phyloP scores from a whole-genome alignment of 23 red algal species.

The Gracilaria caudata region DNA sequence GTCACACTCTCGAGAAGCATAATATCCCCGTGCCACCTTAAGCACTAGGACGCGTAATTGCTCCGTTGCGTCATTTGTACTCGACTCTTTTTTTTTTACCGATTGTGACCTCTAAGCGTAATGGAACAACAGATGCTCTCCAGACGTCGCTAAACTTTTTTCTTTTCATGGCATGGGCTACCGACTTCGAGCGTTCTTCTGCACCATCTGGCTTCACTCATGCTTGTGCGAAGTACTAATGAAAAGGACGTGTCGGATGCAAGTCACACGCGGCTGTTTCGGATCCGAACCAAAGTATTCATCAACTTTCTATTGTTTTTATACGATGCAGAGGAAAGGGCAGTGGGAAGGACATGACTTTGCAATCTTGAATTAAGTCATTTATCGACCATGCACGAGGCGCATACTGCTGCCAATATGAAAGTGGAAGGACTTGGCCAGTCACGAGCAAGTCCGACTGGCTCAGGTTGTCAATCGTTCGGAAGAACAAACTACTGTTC shows the following conservation, averaged over 20 bases:
- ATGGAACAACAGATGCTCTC: background rate
- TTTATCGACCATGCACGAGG: background rate
- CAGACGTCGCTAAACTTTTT: background rate
- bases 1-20: slow-evolving; percentile 18
- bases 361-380: background rate
- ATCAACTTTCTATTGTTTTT: background rate
- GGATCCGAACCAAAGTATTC: background rate
- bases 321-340: background rate
- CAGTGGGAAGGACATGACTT: background rate
- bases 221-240: background rate
- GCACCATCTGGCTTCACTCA: background rate
- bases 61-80: background rate
- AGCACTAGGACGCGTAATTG: background rate
- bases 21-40: slow-evolving; percentile 1
- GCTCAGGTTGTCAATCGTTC: background rate
- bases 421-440: background rate
- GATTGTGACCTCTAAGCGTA: background rate
- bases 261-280: background rate
- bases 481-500: background rate
- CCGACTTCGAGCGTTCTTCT: too few relatives aligned
- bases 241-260: background rate
- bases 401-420: background rate
- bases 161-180: background rate
- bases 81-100: background rate
- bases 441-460: too few relatives aligned